A percentile compares a stretch with the other conserved stretches of the same genome.
These are phyloP conservation scores for Macrotyloma uniflorum DNA, from an alignment of 306 rosid genomes.

Conservation along the genomic window DNA sequence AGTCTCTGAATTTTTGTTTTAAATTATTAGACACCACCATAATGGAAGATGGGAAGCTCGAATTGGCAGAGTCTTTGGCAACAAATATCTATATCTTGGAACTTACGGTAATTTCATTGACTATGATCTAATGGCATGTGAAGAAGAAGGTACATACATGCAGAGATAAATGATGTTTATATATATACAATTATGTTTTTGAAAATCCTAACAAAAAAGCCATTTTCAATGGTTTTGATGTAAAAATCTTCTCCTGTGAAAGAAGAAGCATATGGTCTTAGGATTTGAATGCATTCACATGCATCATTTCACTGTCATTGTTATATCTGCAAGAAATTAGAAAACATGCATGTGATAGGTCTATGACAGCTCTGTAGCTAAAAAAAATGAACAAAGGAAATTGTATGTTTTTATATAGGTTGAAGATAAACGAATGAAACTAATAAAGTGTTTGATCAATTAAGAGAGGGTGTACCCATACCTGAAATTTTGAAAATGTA, in stretches of 20 bases:
- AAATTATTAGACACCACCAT: conserved; percentile 71
- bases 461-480: not conserved
- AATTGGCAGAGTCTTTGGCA: conserved; percentile 92
- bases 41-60: conserved; percentile 98
- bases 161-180: too few species aligned
- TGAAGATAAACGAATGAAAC: too few species aligned
- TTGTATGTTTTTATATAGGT: not conserved
- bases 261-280: not conserved
- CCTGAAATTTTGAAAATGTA: conserved; percentile 18
- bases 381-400: not conserved
- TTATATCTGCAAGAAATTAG: not conserved
- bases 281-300: conserved; percentile 15
- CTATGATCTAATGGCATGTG: too few species aligned
- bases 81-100: conserved; percentile 88
- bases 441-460: too few species aligned
- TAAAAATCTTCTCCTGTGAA: not conserved
- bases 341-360: not conserved
- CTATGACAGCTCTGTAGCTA: not conserved
- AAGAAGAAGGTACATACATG: too few species aligned
- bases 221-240: not conserved
- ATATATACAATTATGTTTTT: too few species aligned
- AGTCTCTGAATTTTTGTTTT: conserved; percentile 19
- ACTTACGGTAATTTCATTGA: conserved; percentile 62
- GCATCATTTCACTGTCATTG: not conserved
- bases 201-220: too few species aligned